Evolutionary conservation across 1,284 basidiomycete species (phyloP).

Genomic region (Sutorius eximius): DNA sequence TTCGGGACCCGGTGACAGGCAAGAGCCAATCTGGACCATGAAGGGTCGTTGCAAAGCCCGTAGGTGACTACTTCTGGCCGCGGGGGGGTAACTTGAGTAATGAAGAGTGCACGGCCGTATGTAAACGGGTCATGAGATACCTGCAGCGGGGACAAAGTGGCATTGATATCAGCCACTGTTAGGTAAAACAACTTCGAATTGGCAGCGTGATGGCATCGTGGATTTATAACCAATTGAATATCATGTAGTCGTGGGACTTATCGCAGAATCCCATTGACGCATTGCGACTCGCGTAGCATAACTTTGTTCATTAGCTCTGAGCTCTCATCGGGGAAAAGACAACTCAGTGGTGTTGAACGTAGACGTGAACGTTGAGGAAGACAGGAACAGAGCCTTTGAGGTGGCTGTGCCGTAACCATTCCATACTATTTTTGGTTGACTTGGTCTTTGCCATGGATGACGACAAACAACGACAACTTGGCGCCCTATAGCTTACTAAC

Average conservation of each 20-base stretch:
- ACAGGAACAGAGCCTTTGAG: too few species aligned
- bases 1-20: too few species aligned
- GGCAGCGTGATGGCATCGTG: neutral
- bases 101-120: neutral
- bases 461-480: too few species aligned
- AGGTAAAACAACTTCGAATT: neutral
- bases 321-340: neutral
- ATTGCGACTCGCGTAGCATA: neutral
- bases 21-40: too few species aligned
- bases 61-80: neutral
- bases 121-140: constrained; percentile 7
- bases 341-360: too few species aligned
- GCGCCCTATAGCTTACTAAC: too few species aligned
- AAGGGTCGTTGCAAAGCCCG: neutral
- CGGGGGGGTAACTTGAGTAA: neutral
- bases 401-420: too few species aligned
- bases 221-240: neutral
- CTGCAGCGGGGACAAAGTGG: neutral
- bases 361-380: too few species aligned
- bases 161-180: neutral
- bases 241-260: neutral
- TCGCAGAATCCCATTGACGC: too few species aligned
- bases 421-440: too few species aligned
- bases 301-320: neutral
- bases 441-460: too few species aligned